These are phyloP conservation scores for Phytophthora boehmeriae DNA, from an alignment of 352 stramenopile species.

Conservation along the genomic window DNA sequence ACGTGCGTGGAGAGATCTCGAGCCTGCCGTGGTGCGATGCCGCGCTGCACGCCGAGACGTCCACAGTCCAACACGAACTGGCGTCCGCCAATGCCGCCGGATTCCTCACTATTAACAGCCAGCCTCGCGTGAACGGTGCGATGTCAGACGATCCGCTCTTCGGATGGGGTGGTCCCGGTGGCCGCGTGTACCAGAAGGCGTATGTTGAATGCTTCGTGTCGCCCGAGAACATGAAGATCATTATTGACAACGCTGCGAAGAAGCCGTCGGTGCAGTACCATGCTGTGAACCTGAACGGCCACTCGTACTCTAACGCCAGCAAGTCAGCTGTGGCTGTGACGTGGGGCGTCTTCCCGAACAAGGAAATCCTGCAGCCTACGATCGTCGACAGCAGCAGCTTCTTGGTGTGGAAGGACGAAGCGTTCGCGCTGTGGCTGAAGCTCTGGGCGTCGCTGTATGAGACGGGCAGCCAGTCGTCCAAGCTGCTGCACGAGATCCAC, in stretches of 20 bases:
- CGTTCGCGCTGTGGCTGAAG: conserved; percentile 96
- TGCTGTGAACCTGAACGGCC: conserved; percentile 89
- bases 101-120: conserved; percentile 98
- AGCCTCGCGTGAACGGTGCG: conserved; percentile 91
- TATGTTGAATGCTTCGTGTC: conserved; percentile 99
- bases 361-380: conserved; percentile 96
- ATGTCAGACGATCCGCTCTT: conserved; percentile 93
- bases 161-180: conserved; percentile 96
- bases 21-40: conserved; percentile 98
- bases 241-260: conserved; percentile 86
- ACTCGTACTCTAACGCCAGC: conserved; percentile 91
- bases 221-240: conserved; percentile 91
- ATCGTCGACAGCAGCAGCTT: conserved; percentile 98
- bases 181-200: conserved; percentile 98
- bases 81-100: conserved; percentile 75
- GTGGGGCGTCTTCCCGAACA: conserved; percentile 98
- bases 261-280: conserved; percentile 91
- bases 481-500: conserved; percentile 95
- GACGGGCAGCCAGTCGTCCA: conserved; percentile 84
- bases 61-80: conserved; percentile 84
- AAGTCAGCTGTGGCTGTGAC: conserved; percentile 96
- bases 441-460: conserved; percentile 98
- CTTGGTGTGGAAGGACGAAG: conserved; percentile 96
- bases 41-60: conserved; percentile 94
- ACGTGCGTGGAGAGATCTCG: conserved; percentile 95